Evolutionary conservation across 495 filamentous ascomycete genomes (phyloP).

Genomic region (Aspergillus funiculosus): DNA sequence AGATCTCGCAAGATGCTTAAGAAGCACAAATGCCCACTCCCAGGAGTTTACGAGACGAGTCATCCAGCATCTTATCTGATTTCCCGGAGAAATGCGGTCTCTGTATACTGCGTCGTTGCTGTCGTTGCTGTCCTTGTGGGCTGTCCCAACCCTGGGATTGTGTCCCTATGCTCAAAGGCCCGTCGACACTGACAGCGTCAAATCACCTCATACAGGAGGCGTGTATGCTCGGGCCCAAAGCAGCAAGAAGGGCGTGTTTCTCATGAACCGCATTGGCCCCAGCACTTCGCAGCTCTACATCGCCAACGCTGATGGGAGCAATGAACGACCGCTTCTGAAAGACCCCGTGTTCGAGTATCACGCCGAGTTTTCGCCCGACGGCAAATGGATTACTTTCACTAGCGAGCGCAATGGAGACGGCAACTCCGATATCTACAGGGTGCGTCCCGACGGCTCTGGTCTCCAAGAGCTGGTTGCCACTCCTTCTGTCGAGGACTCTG

Average conservation of each 20-base stretch:
- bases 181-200: background rate
- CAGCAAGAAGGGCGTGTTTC: conserved; percentile 22
- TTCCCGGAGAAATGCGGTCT: too few relatives aligned
- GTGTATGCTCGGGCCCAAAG: too few relatives aligned
- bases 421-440: conserved; percentile 28
- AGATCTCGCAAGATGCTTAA: too few relatives aligned
- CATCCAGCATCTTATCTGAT: too few relatives aligned
- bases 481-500: conserved; percentile 23
- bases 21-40: too few relatives aligned
- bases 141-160: too few relatives aligned
- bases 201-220: background rate
- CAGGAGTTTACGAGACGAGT: too few relatives aligned
- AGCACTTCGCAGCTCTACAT: conserved; percentile 29
- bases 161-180: too few relatives aligned
- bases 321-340: conserved; percentile 27
- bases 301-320: conserved; percentile 27
- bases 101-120: too few relatives aligned
- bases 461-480: conserved; percentile 21
- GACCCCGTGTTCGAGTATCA: conserved; percentile 34
- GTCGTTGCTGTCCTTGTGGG: too few relatives aligned
- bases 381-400: conserved; percentile 28
- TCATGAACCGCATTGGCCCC: conserved; percentile 35
- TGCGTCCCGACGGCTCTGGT: conserved; percentile 23
- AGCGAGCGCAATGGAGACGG: conserved; percentile 27
- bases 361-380: conserved; percentile 29